Evolutionary conservation across 2,329 filamentous ascomycete genomes (phyloP), one percentile per base, ranked within the genome.

Genomic region (Epichloe hybrida): DNA sequence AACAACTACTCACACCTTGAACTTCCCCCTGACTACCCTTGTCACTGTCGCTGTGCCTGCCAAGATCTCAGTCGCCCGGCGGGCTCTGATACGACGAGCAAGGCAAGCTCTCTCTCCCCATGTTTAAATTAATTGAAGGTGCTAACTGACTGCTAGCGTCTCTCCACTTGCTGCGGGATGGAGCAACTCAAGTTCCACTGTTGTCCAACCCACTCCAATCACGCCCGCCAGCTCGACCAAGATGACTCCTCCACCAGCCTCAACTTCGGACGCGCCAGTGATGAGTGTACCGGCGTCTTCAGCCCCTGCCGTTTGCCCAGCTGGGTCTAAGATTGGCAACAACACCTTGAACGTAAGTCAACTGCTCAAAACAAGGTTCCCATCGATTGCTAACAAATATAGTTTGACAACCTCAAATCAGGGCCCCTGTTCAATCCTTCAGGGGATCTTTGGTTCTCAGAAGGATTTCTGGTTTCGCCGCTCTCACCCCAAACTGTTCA

Each of bases 381-480:
- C 12, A n/a, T 31, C 4, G 3, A 5, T 27, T 35, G 34, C 56
- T 64, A 53, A 61, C 53, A 17, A 11, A 1, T 38, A 20, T 47
- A 71, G 69, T 71, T 71, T 51, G 68, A 71, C 49, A 57, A 61
- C 15, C 52, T 62, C 5, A 60, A 59, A n/a, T 52, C 61, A 7
- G 68, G 68, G 0, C 67, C 67, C 9, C 58, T 71, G 2, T 67
- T 69, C 57, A 70, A 70, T 21, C 69, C 69, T 1, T 59, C 62
- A 17, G 61, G 65, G 64, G 64, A 67, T 45, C 60, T 70, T 31
- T 71, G 68, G 68, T 71, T 71, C 50, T 70, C 69, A 27, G 61
- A 67, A 52, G 69, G 69, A 2, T 71, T 71, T 50, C 56, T 69
- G 5, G 59, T 70, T 45, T 62, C 63, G 1, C 67, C 69, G 3